Evolutionary conservation across 768 basidiomycete species (phyloP), one percentile per base, ranked within the genome.

Genomic region (Leccinum obscurum): DNA sequence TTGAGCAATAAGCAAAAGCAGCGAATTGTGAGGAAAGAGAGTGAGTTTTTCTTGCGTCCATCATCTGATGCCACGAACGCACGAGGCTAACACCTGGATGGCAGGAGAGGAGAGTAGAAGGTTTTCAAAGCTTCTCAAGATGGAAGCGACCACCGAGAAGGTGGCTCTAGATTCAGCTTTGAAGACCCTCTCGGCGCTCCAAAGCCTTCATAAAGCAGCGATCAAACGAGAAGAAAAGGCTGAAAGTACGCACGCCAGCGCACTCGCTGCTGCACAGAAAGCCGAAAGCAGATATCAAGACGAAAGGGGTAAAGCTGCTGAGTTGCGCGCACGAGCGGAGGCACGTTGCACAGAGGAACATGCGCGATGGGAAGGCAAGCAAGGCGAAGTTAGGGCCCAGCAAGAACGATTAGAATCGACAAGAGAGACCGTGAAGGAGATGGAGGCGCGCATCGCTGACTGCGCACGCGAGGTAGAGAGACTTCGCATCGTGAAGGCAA

Each of bases 381-480:
- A 80, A 63, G 80, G 80, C 0, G 80, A 83, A 54, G 71, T 86
- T 22, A 73, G 65, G 7, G 74, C 81, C 0, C 78, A 81, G 56
- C 77, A 77, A 22, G 81, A 83, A 58, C 71, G 77, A 4, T 70
- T 90, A 26, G 83, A 85, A 26, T 76, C 76, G 1, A 75, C 82
- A 20, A 79, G 81, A 49, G 77, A 80, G 26, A 83, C 82, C 7
- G 85, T 87, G 3, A 77, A 70, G 55, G 81, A 86, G 55, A 80
- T 83, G 24, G 89, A 88, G 1, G 78, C 83, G 54, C 82, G 81
- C 64, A 76, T 92, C 56, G 81, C 85, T 54, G 85, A 86, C 57
- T 92, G 92, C 78, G 81, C 82, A n/a, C 80, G 83, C 56, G 89
- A 92, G 66, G 81, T 93, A 2, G 89, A 92, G 64, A 80, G 80